phyloP scores from a whole-genome alignment of 2,329 filamentous ascomycete genomes.

The Penicillium crustosum region DNA sequence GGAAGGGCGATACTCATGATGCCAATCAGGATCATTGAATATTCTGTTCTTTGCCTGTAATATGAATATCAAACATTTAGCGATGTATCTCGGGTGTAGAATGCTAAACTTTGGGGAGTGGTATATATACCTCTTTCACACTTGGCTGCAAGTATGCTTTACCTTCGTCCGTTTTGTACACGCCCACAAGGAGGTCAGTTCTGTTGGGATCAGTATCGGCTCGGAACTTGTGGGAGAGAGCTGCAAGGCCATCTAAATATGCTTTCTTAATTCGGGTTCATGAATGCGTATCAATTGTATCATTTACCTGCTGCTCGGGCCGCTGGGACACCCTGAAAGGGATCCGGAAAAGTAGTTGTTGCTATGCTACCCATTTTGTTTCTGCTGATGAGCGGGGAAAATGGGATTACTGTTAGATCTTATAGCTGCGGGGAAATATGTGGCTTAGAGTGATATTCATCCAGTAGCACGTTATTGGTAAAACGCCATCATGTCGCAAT shows the following conservation, averaged over 20 bases:
- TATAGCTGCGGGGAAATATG: not conserved
- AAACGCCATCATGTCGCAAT: constrained; percentile 10
- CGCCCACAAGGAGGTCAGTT: constrained; percentile 16
- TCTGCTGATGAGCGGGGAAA: not conserved
- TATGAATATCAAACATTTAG: not conserved
- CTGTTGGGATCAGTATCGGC: constrained; percentile 12
- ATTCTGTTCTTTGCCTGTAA: constrained; percentile 14
- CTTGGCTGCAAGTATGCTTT: constrained; percentile 14
- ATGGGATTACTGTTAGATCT: not conserved
- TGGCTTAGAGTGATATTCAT: not conserved
- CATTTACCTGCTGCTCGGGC: constrained; percentile 8
- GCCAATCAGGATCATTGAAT: constrained; percentile 16
- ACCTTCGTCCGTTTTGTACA: constrained; percentile 18
- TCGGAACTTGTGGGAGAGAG: constrained; percentile 2
- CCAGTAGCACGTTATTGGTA: not conserved
- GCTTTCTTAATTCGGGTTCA: not conserved
- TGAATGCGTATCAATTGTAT: not conserved
- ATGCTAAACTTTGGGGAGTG: not conserved
- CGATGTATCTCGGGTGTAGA: too few relatives aligned
- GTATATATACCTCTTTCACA: constrained; percentile 12
- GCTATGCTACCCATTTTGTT: constrained; percentile 16
- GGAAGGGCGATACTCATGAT: constrained; percentile 17
- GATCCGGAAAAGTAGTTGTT: constrained; percentile 13
- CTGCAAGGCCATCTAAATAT: constrained; percentile 8
- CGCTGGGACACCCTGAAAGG: constrained; percentile 13